Base-by-base conservation (phyloP, 139 green algal species). In the Dunaliella sp. region DNA sequence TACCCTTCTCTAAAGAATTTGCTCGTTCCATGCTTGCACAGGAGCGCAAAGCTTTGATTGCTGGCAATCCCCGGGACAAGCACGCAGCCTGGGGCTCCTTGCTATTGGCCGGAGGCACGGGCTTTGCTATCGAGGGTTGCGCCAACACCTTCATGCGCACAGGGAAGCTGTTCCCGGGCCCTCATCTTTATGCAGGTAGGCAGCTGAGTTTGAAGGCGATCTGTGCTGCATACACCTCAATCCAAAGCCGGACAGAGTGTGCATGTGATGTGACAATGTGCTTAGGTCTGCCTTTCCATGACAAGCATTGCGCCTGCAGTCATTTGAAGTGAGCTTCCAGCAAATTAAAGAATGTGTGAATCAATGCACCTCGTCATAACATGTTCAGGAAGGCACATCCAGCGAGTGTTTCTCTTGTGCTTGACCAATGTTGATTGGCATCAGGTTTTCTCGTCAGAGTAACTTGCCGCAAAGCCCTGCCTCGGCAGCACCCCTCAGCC, bases 151-250 rank as follows among this genome's bases (percentile, higher is more conserved):
- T 91, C 88, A 90, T 98, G 21, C 92, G 97, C 75, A 97, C 95
- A 34, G 78, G 95, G 80, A 98, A 98, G 92, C 94, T 99, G 36
- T 99, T 99, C 93, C 97, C 97, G 1, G 97, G 97, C 2, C 97
- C 97, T 36, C 97, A 99, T 90, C 95, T 99, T 84, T 99, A 95
- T 85, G 96, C 96, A n/a, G 88, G 88, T 84, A n/a, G 1, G 83
- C 58, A 24, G 58, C 22, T 21, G 58, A 24, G 58, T 24, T 24
- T 74, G 58, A 21, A n/a, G 58, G 58, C 58, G 22, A 21, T 74
- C 58, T 74, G 58, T 24, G 24, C 21, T 74, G 58, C 58, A 74
- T 21, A 24, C 58, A 74, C 22, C 58, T n/a, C 22, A 74, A 21
- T 74, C 24, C 22, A 21, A 74, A 24, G 76, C 76, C 30, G 22